Evolutionary conservation across 257 asterid species (phyloP).

Genomic region (Leptodermis oblonga): DNA sequence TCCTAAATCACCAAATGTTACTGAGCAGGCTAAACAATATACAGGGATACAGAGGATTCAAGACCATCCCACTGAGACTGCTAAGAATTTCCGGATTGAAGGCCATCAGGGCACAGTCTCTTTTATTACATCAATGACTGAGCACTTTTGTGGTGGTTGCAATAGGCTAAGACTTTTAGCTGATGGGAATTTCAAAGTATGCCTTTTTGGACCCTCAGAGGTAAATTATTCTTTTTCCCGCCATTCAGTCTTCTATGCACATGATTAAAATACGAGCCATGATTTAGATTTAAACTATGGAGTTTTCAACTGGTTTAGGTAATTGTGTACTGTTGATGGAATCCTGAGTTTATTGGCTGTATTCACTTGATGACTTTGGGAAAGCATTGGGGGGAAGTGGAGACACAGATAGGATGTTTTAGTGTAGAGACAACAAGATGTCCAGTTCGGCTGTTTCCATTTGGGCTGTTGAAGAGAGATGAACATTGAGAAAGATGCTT

Average conservation of each 20-base stretch:
- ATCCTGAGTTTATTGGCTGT: background rate
- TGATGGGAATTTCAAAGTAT: conserved; percentile 96
- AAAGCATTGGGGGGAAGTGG: background rate
- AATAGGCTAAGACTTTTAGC: conserved; percentile 89
- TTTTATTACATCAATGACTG: conserved; percentile 94
- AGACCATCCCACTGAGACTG: conserved; percentile 91
- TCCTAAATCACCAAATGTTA: conserved; percentile 34
- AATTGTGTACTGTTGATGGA: background rate
- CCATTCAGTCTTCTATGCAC: background rate
- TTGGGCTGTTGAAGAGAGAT: background rate
- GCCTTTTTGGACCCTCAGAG: conserved; percentile 99
- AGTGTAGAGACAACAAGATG: background rate
- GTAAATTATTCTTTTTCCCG: conserved; percentile 30
- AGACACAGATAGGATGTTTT: background rate
- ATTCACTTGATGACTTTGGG: background rate
- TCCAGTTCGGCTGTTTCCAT: background rate
- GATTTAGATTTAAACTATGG: background rate
- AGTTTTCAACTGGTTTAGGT: background rate
- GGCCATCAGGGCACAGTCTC: conserved; percentile 90
- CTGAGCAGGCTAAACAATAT: conserved; percentile 68
- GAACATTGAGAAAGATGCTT: background rate
- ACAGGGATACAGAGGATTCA: conserved; percentile 64
- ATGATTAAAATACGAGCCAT: background rate
- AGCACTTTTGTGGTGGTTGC: conserved; percentile 98
- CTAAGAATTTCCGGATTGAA: conserved; percentile 82